These are phyloP conservation scores for Melanogaster broomeanus DNA, from an alignment of 768 basidiomycete genomes.

Conservation along the genomic window DNA sequence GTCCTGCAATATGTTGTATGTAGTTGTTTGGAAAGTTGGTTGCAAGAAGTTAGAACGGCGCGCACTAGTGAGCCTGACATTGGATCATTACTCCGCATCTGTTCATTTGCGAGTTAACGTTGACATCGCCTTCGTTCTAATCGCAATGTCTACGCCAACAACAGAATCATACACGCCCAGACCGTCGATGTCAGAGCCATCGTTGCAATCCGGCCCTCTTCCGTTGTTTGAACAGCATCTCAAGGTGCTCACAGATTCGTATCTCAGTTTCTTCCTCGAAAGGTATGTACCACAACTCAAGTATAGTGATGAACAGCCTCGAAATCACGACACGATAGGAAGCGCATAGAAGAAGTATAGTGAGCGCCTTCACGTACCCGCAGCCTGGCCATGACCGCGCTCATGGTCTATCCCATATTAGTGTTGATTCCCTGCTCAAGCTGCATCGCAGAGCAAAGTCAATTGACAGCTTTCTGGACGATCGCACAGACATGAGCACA, in stretches of 20 bases:
- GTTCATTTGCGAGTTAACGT: neutral
- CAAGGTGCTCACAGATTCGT: constrained; percentile 65
- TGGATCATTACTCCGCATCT: neutral
- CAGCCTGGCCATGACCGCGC: constrained; percentile 2
- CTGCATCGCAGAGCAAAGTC: constrained; percentile 72
- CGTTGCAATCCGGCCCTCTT: constrained; percentile 50
- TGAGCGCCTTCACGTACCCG: constrained; percentile 35
- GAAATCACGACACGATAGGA: constrained; percentile 44
- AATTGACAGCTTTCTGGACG: constrained; percentile 72
- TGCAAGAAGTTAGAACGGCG: neutral
- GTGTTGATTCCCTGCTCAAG: constrained; percentile 72
- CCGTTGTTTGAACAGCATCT: constrained; percentile 75
- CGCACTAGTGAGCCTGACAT: neutral
- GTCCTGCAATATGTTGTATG: constrained; percentile 17
- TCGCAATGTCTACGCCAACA: constrained; percentile 14
- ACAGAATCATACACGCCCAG: constrained; percentile 24
- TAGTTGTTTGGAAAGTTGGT: constrained; percentile 22
- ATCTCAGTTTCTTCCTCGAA: constrained; percentile 84
- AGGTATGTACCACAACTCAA: constrained; percentile 50
- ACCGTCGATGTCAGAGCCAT: constrained; percentile 30
- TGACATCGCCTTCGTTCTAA: neutral
- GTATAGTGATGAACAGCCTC: constrained; percentile 13
- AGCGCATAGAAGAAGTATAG: constrained; percentile 86
- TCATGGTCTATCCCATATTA: constrained; percentile 29
- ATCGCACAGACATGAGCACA: constrained; percentile 63